Evolutionary conservation across 1,284 basidiomycete genomes (phyloP).

Genomic region (Ceratobasidium sp.): DNA sequence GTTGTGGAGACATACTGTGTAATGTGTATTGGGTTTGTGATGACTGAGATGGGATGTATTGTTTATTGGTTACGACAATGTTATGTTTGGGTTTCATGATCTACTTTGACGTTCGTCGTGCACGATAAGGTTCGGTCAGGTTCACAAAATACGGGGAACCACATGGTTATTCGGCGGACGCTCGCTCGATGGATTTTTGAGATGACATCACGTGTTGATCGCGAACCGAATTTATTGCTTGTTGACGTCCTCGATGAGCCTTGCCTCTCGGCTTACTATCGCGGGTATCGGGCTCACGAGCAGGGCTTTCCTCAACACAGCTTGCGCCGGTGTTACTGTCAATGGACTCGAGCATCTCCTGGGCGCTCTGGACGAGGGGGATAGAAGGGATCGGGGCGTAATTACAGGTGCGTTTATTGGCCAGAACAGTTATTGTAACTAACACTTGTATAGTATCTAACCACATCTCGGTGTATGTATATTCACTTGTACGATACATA

Average conservation of each 20-base stretch:
- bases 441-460: conserved; percentile 72
- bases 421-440: conserved; percentile 38
- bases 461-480: conserved; percentile 84
- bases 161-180: background rate
- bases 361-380: conserved; percentile 62
- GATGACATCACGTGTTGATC: background rate
- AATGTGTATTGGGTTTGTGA: background rate
- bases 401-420: conserved; percentile 68
- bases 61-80: background rate
- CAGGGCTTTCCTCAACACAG: conserved; percentile 75
- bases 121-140: background rate
- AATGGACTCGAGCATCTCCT: conserved; percentile 70
- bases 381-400: conserved; percentile 66
- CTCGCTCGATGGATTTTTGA: background rate
- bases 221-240: background rate
- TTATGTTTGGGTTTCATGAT: background rate
- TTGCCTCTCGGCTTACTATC: conserved; percentile 60
- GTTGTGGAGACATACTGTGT: conserved; percentile 22
- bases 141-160: background rate
- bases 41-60: background rate
- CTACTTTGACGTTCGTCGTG: background rate
- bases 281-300: conserved; percentile 70
- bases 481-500: conserved; percentile 2
- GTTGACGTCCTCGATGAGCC: background rate
- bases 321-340: conserved; percentile 66